Evolutionary conservation across 179 eudicot genomes (phyloP), one percentile per base, ranked within the genome.

Genomic region (Silene vulgaris): DNA sequence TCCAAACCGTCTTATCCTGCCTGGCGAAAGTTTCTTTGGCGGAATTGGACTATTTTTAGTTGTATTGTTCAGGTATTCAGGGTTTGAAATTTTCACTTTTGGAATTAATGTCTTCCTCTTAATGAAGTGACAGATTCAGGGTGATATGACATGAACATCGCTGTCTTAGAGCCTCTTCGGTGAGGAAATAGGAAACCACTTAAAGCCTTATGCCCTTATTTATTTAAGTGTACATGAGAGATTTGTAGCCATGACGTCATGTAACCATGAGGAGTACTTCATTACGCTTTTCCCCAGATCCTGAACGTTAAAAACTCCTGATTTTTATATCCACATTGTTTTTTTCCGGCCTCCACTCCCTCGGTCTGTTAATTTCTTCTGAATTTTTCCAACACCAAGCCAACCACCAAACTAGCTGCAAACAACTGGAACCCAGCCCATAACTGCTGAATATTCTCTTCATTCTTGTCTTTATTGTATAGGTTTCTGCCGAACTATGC

Each of bases 401-500:
- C 48, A 40, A 40, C 48, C 12, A 8, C 48, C 48, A 40, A 40
- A 40, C 12, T 11, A 40, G 48, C 48, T 8, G 48, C 48, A 35
- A 7, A 40, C 48, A 40, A 40, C 48, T 40, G 48, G 48, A 40
- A 8, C 48, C 48, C 12, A 30, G 48, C 40, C 40, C 40, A 35
- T 6, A 35, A 35, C 20, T 16, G 14, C 16, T 17, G 3, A 61
- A 30, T n/a, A 61, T 43, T 63, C 9, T 54, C 3, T 3, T 23
- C 8, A 16, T 32, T 4, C 72, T 14, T n/a, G 56, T 83, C 8
- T 16, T 32, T 4, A 66, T 14, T n/a, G 56, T 83, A 71, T 78
- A 94, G 96, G 90, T 37, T 72, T 65, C 82, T 69, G 73, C 73
- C 65, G 82, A 85, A 9, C 71, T 88, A 72, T 61, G 83, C 78